A percentile compares a stretch with the other conserved stretches of the same genome.
phyloP scores from a whole-genome alignment of 140 eudicot species.

The Bidens hawaiensis region DNA sequence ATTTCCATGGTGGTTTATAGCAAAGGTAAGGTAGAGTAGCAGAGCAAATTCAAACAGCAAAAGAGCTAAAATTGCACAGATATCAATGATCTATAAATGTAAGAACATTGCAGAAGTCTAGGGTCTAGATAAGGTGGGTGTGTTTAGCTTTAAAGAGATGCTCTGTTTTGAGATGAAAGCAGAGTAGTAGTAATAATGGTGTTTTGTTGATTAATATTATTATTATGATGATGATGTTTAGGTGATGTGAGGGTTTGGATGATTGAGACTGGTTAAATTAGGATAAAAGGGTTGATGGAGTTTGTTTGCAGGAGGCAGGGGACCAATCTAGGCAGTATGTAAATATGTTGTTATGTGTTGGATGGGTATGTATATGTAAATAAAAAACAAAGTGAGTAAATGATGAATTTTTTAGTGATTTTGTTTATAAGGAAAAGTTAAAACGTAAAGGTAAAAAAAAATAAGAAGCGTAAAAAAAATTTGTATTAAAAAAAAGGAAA shows the following conservation, averaged over 20 bases:
- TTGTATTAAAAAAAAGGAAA: too few relatives aligned
- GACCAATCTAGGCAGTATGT: slow-evolving; percentile 35
- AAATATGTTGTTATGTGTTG: slow-evolving; percentile 19
- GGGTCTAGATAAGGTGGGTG: slow-evolving; percentile 26
- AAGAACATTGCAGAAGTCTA: slow-evolving; percentile 6
- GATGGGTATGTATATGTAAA: slow-evolving; percentile 31
- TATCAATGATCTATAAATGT: slow-evolving; percentile 21
- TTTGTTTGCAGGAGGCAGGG: slow-evolving; percentile 22
- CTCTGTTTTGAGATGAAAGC: not conserved
- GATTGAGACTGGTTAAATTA: slow-evolving; percentile 19
- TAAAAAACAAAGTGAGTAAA: slow-evolving; percentile 11
- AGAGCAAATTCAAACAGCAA: slow-evolving; percentile 22
- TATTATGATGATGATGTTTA: slow-evolving; percentile 20
- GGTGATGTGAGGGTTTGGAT: slow-evolving; percentile 26
- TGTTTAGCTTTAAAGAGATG: slow-evolving; percentile 25
- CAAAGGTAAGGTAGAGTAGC: slow-evolving; percentile 34
- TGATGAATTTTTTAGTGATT: not conserved
- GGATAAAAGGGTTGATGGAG: not conserved
- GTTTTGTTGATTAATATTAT: slow-evolving; percentile 26
- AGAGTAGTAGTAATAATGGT: slow-evolving; percentile 26
- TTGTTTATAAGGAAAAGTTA: too few relatives aligned
- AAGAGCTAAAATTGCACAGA: slow-evolving; percentile 22
- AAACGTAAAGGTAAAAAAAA: too few relatives aligned
- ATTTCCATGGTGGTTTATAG: slow-evolving; percentile 38
- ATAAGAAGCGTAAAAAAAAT: too few relatives aligned